These are phyloP conservation scores for Haplosporangium gracile DNA, from an alignment of 192 early-diverging fungal genomes.

Conservation along the genomic window DNA sequence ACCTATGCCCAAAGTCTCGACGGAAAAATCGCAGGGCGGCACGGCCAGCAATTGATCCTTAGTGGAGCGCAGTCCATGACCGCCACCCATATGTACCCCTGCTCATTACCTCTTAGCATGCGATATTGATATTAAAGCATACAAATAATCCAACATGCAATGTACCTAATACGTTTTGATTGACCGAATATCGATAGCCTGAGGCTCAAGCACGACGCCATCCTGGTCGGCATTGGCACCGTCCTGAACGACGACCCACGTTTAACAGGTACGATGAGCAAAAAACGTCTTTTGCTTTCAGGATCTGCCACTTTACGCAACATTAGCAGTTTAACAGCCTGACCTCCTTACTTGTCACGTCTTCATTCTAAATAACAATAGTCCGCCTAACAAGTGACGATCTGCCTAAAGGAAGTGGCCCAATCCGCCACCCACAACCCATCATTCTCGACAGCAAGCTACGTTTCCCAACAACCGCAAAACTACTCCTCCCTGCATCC, in stretches of 20 bases:
- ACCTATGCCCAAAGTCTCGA: slow-evolving; percentile 94
- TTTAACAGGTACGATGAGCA: slow-evolving; percentile 62
- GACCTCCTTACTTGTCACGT: background rate
- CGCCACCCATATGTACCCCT: slow-evolving; percentile 79
- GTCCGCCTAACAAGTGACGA: slow-evolving; percentile 31
- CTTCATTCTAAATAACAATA: background rate
- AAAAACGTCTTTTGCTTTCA: background rate
- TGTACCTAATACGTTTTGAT: slow-evolving; percentile 24
- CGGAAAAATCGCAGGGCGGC: slow-evolving; percentile 76
- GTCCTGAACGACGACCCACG: slow-evolving; percentile 85
- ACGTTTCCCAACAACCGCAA: slow-evolving; percentile 69
- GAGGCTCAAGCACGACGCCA: slow-evolving; percentile 81
- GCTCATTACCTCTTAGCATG: no score
- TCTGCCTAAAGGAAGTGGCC: slow-evolving; percentile 3
- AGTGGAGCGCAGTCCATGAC: slow-evolving; percentile 80
- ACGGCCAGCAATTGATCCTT: slow-evolving; percentile 73
- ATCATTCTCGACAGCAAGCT: slow-evolving; percentile 84
- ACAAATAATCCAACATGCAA: background rate
- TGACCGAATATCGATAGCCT: slow-evolving; percentile 51
- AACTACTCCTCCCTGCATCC: slow-evolving; percentile 61
- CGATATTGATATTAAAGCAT: background rate
- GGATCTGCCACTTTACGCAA: background rate
- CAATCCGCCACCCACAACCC: slow-evolving; percentile 75
- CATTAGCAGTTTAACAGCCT: background rate
- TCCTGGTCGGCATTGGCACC: slow-evolving; percentile 90